phyloP scores from a whole-genome alignment of 2,329 filamentous ascomycete species.

The Aspergillus sp. region DNA sequence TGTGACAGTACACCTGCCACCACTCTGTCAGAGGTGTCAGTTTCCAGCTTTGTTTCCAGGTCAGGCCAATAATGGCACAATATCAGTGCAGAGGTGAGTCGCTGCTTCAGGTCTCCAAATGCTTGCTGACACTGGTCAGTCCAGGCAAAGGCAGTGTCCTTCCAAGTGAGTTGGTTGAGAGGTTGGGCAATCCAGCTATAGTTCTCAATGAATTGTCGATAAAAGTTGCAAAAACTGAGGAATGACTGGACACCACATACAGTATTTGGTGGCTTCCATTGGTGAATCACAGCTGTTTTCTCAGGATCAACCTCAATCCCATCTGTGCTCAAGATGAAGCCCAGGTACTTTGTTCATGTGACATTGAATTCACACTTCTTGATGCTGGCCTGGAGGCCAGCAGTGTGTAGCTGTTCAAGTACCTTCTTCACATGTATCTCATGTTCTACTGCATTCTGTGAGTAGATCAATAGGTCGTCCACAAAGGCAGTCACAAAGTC shows the following conservation, averaged over 20 bases:
- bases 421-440: constrained; percentile 2
- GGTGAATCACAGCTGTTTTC: constrained; percentile 16
- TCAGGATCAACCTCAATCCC: constrained; percentile 18
- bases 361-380: constrained; percentile 25
- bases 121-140: constrained; percentile 4
- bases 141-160: constrained; percentile 6
- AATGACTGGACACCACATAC: constrained; percentile 15
- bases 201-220: constrained; percentile 16
- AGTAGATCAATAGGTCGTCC: constrained; percentile 5
- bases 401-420: constrained; percentile 7
- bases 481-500: background rate
- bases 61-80: constrained; percentile 1
- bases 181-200: background rate
- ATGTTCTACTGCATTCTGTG: constrained; percentile 1
- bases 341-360: constrained; percentile 21
- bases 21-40: constrained; percentile 13
- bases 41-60: constrained; percentile 12
- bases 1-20: constrained; percentile 11
- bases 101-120: constrained; percentile 7
- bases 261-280: constrained; percentile 3
- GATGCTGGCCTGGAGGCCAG: constrained; percentile 11
- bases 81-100: background rate
- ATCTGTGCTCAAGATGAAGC: constrained; percentile 20
- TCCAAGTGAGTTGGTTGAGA: constrained; percentile 6
- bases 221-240: constrained; percentile 29